Evolutionary conservation across 805 yeast species (phyloP), one percentile per base, ranked within the genome.

Genomic region (Barnettozyma botsteinii): DNA sequence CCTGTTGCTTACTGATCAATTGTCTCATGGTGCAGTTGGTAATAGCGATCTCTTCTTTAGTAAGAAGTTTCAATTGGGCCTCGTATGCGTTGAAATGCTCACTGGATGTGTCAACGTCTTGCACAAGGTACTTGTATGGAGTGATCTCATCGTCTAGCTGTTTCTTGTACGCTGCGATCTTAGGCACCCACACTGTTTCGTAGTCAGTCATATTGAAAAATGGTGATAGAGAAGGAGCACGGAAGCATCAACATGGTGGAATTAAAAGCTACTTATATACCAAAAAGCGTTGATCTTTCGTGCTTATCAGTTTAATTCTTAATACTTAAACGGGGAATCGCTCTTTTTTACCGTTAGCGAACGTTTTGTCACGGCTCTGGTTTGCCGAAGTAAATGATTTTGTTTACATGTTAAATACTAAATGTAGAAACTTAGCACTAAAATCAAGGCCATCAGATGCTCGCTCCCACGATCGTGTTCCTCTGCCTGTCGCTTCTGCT

Each of bases 11-110:
- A 2, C 35, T 45, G 15, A 53, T 27, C 17, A 56, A 24, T 21
- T 50, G 40, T 36, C 38, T 40, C 2, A 52, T 52, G 5, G 51
- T 43, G 9, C 43, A 35, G 9, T 27, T 22, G 12, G 58, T 54
- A 32, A 57, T 55, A 14, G 22, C 33, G 19, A 48, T 41, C 34
- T 56, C 60, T 31, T 49, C 38, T 13, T 35, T 38, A 3, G 51
- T 40, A 4, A 55, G 26, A 7, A 51, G 14, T 26, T 30, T 35
- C 29, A 43, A 41, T 9, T 45, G 37, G 0, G 50, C 56, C 11
- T 43, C 51, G 13, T 46, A 38, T 8, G 57, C 57, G 25, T 52
- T 55, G 48, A 55, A 55, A 12, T 41, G 11, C 19, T 52, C 56
- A 14, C 33, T 25, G 2, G 46, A 39, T 15, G 42, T 40, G 31